Evolutionary conservation across 768 basidiomycete species (phyloP).

Genomic region (Termitomyces sp.): DNA sequence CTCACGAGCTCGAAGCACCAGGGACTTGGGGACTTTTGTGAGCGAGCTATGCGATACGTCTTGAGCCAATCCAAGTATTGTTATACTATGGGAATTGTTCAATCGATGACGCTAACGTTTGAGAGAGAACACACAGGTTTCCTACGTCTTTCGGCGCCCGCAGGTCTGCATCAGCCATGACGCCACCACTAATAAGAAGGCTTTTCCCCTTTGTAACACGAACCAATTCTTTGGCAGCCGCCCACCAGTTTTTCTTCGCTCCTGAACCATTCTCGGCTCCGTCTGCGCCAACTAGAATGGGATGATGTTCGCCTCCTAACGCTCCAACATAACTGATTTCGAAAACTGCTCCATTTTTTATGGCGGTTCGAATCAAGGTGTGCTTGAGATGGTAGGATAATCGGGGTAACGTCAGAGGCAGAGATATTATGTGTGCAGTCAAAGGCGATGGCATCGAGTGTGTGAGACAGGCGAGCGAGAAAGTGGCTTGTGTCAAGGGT

Average conservation of each 20-base stretch:
- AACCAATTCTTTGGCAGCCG: slow-evolving; percentile 65
- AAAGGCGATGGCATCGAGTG: slow-evolving; percentile 70
- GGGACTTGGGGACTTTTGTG: slow-evolving; percentile 55
- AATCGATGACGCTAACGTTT: background rate
- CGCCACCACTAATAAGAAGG: slow-evolving; percentile 66
- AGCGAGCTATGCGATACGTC: slow-evolving; percentile 60
- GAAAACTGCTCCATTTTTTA: slow-evolving; percentile 79
- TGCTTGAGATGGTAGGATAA: slow-evolving; percentile 80
- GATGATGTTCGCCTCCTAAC: slow-evolving; percentile 54
- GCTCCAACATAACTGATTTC: slow-evolving; percentile 78
- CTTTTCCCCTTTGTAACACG: slow-evolving; percentile 80
- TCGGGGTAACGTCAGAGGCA: slow-evolving; percentile 73
- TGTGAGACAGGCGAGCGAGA: slow-evolving; percentile 76
- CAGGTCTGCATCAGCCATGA: slow-evolving; percentile 51
- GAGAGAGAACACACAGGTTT: slow-evolving; percentile 52
- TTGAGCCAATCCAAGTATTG: slow-evolving; percentile 62
- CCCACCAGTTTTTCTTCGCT: slow-evolving; percentile 83
- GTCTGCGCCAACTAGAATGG: slow-evolving; percentile 35
- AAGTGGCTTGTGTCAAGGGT: slow-evolving; percentile 66
- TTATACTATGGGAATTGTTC: slow-evolving; percentile 37
- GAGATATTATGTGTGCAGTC: slow-evolving; percentile 75
- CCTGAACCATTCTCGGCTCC: slow-evolving; percentile 45
- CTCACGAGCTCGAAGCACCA: slow-evolving; percentile 72
- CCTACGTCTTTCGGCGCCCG: slow-evolving; percentile 68
- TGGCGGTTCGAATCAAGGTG: slow-evolving; percentile 73